Base-by-base conservation (phyloP, 139 green algal genomes). In the Chlorella sp. region DNA sequence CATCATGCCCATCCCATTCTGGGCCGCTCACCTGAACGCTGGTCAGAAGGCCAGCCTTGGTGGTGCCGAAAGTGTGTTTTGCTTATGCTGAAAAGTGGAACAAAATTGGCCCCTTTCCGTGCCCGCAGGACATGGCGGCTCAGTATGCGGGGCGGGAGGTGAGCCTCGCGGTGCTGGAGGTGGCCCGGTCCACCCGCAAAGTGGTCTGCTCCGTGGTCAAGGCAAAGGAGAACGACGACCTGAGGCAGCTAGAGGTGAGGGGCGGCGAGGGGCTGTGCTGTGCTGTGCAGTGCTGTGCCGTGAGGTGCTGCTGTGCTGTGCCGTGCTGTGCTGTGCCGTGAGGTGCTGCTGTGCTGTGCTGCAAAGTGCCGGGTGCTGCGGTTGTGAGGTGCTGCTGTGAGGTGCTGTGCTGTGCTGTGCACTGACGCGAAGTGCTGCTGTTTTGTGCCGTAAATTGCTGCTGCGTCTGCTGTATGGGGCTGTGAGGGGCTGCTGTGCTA, bases 191-290 rank as follows among this genome's bases (percentile, higher is more conserved):
- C 30, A 85, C 40, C 60, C 85, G 86, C 30, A 90, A 90, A 57
- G 78, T 92, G 22, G 86, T 92, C 12, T 88, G 86, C 40, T 92
- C 90, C 1, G 30, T 90, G n/a, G 37, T 69, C 0, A 84, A 85
- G 39, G 90, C 90, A n/a, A 36, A 82, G 36, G 90, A 92, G 30
- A 92, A 92, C 36, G 86, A 88, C 32, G 79, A 75, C 1, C 60
- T 92, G 57, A 81, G 90, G 32, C 40, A 53, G 14, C 48, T 92
- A 18, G 79, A 89, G 71, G 88, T 78, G 61, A 48, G 85, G 26
- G 1, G 36, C 34, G 18, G n/a, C 16, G n/a, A n/a, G n/a, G 19
- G 32, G n/a, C n/a, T n/a, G n/a, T n/a, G n/a, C n/a, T n/a, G n/a
- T n/a, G n/a, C n/a, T n/a, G n/a, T n/a, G n/a, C 42, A 22, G 3